phyloP scores from a whole-genome alignment of 768 basidiomycete species.

The Serendipita sp. region DNA sequence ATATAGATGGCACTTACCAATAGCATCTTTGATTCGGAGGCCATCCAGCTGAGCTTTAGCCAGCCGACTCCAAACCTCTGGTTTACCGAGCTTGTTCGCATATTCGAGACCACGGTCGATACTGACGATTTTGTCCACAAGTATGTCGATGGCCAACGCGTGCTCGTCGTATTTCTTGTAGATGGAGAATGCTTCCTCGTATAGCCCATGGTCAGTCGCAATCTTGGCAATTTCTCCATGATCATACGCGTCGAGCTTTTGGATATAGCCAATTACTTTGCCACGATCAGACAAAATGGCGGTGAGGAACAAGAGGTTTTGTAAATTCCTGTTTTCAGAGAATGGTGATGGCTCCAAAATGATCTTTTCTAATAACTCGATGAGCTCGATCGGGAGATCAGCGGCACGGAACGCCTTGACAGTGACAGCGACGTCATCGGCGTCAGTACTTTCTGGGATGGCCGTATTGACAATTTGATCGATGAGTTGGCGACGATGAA shows the following conservation, averaged over 20 bases:
- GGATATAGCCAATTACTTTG: constrained; percentile 95
- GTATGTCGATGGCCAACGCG: constrained; percentile 88
- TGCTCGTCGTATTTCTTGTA: constrained; percentile 97
- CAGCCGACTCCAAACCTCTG: constrained; percentile 92
- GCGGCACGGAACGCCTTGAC: constrained; percentile 98
- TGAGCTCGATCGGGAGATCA: constrained; percentile 90
- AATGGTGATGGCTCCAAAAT: constrained; percentile 94
- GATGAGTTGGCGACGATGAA: constrained; percentile 82
- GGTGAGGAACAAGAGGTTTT: constrained; percentile 87
- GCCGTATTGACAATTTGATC: constrained; percentile 94
- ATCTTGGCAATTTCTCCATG: constrained; percentile 89
- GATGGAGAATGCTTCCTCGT: constrained; percentile 91
- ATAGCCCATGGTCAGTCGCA: constrained; percentile 87
- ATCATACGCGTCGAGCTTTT: constrained; percentile 93
- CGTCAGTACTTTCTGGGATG: constrained; percentile 90
- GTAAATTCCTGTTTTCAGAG: constrained; percentile 92
- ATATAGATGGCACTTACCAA: constrained; percentile 37
- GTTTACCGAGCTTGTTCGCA: constrained; percentile 89
- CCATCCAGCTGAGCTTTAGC: constrained; percentile 99
- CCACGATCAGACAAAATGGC: constrained; percentile 97
- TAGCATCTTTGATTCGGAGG: constrained; percentile 92
- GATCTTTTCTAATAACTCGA: constrained; percentile 96
- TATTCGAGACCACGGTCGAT: constrained; percentile 94
- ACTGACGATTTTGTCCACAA: constrained; percentile 96
- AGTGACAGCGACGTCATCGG: constrained; percentile 94